phyloP scores from a whole-genome alignment of 768 basidiomycete species.

The Russula sp. region DNA sequence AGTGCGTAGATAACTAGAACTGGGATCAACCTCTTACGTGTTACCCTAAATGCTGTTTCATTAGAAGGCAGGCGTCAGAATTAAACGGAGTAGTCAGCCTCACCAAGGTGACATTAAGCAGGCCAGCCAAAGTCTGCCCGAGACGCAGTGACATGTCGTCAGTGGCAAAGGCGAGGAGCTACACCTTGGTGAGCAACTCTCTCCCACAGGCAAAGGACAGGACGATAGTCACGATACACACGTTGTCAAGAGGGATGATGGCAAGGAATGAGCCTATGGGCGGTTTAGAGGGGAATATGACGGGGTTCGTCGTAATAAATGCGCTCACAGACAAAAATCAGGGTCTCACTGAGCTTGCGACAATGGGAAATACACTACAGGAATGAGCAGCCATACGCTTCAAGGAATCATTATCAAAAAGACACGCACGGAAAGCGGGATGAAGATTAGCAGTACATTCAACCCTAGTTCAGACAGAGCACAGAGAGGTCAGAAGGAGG shows the following conservation, averaged over 20 bases:
- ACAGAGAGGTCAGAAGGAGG: background rate
- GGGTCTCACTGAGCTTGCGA: conserved; percentile 48
- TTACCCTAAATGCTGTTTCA: conserved; percentile 31
- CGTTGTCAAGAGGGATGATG: conserved; percentile 83
- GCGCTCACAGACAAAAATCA: conserved; percentile 70
- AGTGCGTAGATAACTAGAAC: background rate
- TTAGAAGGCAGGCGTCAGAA: background rate
- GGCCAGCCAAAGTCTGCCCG: conserved; percentile 78
- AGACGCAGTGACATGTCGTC: conserved; percentile 81
- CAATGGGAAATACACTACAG: conserved; percentile 75
- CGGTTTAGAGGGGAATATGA: background rate
- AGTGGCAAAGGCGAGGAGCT: conserved; percentile 81
- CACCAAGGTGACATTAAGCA: conserved; percentile 82
- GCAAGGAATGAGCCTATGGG: conserved; percentile 63
- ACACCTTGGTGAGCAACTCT: conserved; percentile 12
- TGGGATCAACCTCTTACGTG: conserved; percentile 29
- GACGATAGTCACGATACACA: conserved; percentile 41
- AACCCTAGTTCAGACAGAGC: conserved; percentile 46
- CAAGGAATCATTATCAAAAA: background rate
- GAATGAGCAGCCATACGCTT: conserved; percentile 14
- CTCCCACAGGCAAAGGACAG: background rate
- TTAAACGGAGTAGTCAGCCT: conserved; percentile 14
- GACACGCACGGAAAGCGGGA: conserved; percentile 60
- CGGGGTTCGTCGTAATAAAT: background rate
- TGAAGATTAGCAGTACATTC: conserved; percentile 65